These are phyloP conservation scores for Erodium trifolium DNA, from an alignment of 441 rosid species.

Conservation along the genomic window DNA sequence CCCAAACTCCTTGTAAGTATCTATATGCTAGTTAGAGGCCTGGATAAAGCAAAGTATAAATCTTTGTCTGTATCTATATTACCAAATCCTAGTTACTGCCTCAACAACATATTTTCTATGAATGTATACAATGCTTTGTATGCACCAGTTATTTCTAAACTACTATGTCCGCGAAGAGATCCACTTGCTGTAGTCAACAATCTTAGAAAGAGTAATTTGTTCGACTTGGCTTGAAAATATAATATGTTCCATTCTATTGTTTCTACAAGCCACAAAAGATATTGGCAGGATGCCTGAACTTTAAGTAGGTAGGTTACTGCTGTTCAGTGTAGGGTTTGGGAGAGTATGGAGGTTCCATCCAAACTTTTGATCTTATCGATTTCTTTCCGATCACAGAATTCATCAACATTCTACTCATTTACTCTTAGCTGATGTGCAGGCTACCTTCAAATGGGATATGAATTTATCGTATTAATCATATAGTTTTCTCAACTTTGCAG, in stretches of 20 bases:
- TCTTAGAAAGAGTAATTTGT: neutral
- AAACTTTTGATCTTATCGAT: neutral
- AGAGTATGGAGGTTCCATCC: neutral
- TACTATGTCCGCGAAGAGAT: neutral
- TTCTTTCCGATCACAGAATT: neutral
- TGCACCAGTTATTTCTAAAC: neutral
- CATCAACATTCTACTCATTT: neutral
- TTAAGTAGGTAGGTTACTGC: too few species aligned
- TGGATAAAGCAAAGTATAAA: too few species aligned
- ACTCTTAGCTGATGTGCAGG: neutral
- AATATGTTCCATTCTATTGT: too few species aligned
- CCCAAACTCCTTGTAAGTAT: slow-evolving; percentile 64
- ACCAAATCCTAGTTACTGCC: too few species aligned
- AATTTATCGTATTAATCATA: neutral
- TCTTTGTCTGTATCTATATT: too few species aligned
- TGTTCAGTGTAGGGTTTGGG: too few species aligned
- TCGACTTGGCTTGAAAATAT: too few species aligned
- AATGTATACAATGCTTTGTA: neutral
- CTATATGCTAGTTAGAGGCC: neutral
- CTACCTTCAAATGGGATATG: neutral
- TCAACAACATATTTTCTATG: neutral
- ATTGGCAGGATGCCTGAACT: too few species aligned
- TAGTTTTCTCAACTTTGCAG: slow-evolving; percentile 30
- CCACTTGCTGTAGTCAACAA: neutral
- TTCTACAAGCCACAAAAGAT: too few species aligned